These are phyloP conservation scores for Phragmites australis DNA, from an alignment of 176 grass and related monocot genomes.

Conservation along the genomic window DNA sequence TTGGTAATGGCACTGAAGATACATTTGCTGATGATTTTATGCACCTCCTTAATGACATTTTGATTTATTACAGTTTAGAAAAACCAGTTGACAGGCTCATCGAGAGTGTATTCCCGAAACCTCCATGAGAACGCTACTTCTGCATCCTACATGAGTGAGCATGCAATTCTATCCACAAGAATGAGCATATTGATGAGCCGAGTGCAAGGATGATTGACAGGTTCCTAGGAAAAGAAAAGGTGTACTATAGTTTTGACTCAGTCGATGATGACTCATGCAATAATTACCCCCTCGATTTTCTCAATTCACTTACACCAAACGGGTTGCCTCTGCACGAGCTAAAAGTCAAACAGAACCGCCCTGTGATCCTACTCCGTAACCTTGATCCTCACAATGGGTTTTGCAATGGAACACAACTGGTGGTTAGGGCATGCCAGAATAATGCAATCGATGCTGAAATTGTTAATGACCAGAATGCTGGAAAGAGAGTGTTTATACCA, in stretches of 20 bases:
- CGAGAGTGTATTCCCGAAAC: not conserved
- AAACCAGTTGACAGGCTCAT: not conserved
- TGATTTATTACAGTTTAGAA: not conserved
- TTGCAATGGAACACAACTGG: not conserved
- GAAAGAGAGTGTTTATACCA: not conserved
- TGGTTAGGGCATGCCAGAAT: not conserved
- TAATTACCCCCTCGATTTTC: not conserved
- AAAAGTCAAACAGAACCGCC: not conserved
- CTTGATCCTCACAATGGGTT: not conserved
- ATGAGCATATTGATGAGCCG: no score
- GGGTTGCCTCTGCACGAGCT: not conserved
- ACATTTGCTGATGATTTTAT: not conserved
- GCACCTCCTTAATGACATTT: not conserved
- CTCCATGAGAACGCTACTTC: not conserved
- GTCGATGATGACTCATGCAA: not conserved
- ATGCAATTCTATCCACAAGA: no score
- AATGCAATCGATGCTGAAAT: not conserved
- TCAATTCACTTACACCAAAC: not conserved
- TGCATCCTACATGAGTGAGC: no score
- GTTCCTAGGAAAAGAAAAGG: no score
- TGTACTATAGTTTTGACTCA: no score
- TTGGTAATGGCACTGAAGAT: not conserved
- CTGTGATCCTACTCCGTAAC: not conserved
- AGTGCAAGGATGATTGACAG: no score
- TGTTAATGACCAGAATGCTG: not conserved